These are phyloP conservation scores for Podaxis carcinomalis DNA, from an alignment of 768 basidiomycete species.

Conservation along the genomic window DNA sequence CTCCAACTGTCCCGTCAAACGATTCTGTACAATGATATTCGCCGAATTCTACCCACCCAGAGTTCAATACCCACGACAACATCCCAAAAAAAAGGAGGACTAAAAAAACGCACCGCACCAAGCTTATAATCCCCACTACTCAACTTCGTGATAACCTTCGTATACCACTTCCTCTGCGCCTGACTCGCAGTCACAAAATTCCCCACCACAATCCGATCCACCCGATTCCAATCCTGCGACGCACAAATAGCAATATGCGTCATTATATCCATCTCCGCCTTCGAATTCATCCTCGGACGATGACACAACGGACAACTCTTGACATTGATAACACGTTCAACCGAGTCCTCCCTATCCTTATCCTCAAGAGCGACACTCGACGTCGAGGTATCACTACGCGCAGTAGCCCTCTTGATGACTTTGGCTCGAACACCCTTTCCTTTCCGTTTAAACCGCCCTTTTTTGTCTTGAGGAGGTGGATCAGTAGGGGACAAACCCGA, in stretches of 20 bases:
- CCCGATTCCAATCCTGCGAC: slow-evolving; percentile 85
- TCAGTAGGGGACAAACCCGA: slow-evolving; percentile 13
- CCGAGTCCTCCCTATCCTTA: slow-evolving; percentile 23
- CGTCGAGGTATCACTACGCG: not conserved
- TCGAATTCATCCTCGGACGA: slow-evolving; percentile 76
- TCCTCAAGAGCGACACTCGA: slow-evolving; percentile 1
- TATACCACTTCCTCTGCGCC: slow-evolving; percentile 97
- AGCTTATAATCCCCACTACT: slow-evolving; percentile 84
- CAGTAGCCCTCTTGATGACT: slow-evolving; percentile 6
- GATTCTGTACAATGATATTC: slow-evolving; percentile 97
- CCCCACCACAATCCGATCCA: slow-evolving; percentile 86
- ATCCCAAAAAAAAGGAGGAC: not conserved
- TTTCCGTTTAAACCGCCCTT: slow-evolving; percentile 15
- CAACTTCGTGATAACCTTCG: slow-evolving; percentile 83
- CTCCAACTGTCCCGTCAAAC: slow-evolving; percentile 84
- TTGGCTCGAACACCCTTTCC: slow-evolving; percentile 16
- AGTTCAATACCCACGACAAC: not conserved
- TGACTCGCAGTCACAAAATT: slow-evolving; percentile 94
- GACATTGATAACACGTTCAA: slow-evolving; percentile 92
- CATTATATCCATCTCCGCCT: slow-evolving; percentile 91
- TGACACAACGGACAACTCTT: slow-evolving; percentile 94
- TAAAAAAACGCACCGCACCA: slow-evolving; percentile 57
- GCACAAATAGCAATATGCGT: slow-evolving; percentile 98
- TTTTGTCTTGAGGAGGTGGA: slow-evolving; percentile 12
- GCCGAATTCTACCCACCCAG: slow-evolving; percentile 73